A percentile compares a stretch with the other conserved stretches of the same genome.
These are phyloP conservation scores for Mycosarcoma maydis DNA, from an alignment of 1,284 basidiomycete species.

Conservation along the genomic window DNA sequence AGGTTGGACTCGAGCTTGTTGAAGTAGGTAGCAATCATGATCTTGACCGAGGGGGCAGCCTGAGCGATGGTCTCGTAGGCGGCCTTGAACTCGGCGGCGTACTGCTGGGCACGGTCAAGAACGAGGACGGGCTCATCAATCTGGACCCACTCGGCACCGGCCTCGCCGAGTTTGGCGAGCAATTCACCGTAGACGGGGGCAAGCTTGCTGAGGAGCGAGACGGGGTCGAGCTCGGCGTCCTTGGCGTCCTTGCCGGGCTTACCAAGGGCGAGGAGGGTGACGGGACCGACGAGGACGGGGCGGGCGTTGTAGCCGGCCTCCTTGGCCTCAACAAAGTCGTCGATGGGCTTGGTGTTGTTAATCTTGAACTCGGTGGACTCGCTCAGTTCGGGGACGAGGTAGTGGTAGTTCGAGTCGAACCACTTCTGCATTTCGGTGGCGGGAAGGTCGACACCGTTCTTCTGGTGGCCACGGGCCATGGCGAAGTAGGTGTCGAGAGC, in stretches of 20 bases:
- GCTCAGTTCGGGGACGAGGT: conserved; percentile 96
- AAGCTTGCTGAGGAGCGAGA: conserved; percentile 88
- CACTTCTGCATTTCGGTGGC: conserved; percentile 99
- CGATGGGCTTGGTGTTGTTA: conserved; percentile 88
- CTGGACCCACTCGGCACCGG: conserved; percentile 93
- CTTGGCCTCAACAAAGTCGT: conserved; percentile 96
- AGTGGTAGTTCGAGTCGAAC: conserved; percentile 99
- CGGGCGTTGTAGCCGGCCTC: conserved; percentile 87
- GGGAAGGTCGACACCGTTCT: conserved; percentile 89
- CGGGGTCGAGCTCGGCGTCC: conserved; percentile 84
- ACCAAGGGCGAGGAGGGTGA: conserved; percentile 93
- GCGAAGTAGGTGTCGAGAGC: conserved; percentile 88
- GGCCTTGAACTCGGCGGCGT: conserved; percentile 82
- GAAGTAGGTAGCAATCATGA: conserved; percentile 92
- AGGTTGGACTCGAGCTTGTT: conserved; percentile 93
- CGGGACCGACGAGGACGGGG: conserved; percentile 93
- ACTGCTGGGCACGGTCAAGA: conserved; percentile 82
- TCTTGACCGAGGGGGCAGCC: conserved; percentile 80
- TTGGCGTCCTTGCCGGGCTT: conserved; percentile 87
- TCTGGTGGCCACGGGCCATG: conserved; percentile 98
- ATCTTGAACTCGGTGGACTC: conserved; percentile 93
- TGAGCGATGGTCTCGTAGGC: conserved; percentile 85
- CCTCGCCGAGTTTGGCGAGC: conserved; percentile 87
- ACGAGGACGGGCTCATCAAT: conserved; percentile 97
- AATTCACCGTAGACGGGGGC: conserved; percentile 92